A percentile compares a stretch with the other conserved stretches of the same genome.
phyloP scores from a whole-genome alignment of 2,329 filamentous ascomycete species.

The Dothistroma pini region DNA sequence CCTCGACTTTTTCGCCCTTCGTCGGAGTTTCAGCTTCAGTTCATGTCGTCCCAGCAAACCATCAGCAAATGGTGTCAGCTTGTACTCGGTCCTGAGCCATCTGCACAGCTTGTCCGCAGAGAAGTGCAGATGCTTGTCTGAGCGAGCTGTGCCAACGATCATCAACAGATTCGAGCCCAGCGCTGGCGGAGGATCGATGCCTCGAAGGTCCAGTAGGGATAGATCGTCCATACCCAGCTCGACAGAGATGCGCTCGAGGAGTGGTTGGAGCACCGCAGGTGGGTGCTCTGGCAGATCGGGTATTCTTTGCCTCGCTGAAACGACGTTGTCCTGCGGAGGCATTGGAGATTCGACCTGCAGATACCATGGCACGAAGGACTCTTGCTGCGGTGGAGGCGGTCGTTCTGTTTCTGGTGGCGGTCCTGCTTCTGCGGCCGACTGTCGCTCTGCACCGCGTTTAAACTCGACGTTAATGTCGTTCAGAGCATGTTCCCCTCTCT shows the following conservation, averaged over 20 bases:
- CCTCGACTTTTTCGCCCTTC: constrained; percentile 77
- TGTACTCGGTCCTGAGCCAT: constrained; percentile 72
- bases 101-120: constrained; percentile 85
- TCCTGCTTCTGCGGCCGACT: constrained; percentile 7
- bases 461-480: constrained; percentile 24
- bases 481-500: constrained; percentile 19
- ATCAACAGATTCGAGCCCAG: constrained; percentile 87
- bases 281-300: constrained; percentile 64
- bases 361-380: constrained; percentile 68
- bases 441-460: not conserved
- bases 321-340: constrained; percentile 40
- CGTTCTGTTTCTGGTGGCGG: not conserved
- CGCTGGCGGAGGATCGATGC: constrained; percentile 79
- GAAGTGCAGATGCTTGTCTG: constrained; percentile 88
- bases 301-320: constrained; percentile 54
- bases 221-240: constrained; percentile 85
- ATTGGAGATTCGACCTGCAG: constrained; percentile 57
- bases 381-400: not conserved
- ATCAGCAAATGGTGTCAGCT: constrained; percentile 73
- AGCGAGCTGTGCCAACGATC: constrained; percentile 86
- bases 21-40: constrained; percentile 77
- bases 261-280: constrained; percentile 65
- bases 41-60: constrained; percentile 87
- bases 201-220: constrained; percentile 74
- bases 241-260: constrained; percentile 75